Evolutionary conservation across 208 protist species (phyloP), one percentile per base, ranked within the genome.

Genomic region (Herpetomonas tarakana): DNA sequence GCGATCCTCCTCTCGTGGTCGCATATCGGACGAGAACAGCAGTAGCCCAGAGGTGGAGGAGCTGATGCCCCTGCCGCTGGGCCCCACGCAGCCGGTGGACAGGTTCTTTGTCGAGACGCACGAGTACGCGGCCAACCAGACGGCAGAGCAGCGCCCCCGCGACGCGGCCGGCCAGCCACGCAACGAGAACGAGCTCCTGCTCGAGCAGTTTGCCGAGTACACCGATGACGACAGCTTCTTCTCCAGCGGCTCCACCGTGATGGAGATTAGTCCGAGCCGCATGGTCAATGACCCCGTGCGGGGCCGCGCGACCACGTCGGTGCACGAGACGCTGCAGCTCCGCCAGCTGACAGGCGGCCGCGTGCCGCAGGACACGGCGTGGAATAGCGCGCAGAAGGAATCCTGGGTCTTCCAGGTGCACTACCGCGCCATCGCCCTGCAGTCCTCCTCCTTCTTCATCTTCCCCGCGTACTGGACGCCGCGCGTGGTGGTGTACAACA

Each of bases 151-250:
- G n/a, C 62, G 56, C 50, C 21, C 28, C 26, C 66, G 45, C 28
- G 66, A 62, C 38, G 56, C 56, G 54, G 73, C 69, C 38, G 68
- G 62, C 29, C 72, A 76, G 67, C 69, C 80, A 24, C 80, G 80
- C 47, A 74, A 86, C 52, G 86, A 93, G 53, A 83, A 88, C 28
- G 86, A 89, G 54, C 56, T 91, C 54, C 60, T 93, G 45, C 78
- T 95, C 24, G 81, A 87, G 74, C 80, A 88, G 52, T 88, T 95
- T 51, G 86, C 84, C 53, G 79, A 93, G 69, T 96, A 91, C 75
- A 96, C 89, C n/a, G 78, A 96, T 69, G 89, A 96, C 71, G 89
- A 96, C 59, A 92, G 85, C 38, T 92, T 92, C 63, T 93, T 92
- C 65, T 90, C 83, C 25, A 91, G 82, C 21, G 63, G 84, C 49